Evolutionary conservation across 768 basidiomycete genomes (phyloP).

Genomic region (Lentinula edodes): DNA sequence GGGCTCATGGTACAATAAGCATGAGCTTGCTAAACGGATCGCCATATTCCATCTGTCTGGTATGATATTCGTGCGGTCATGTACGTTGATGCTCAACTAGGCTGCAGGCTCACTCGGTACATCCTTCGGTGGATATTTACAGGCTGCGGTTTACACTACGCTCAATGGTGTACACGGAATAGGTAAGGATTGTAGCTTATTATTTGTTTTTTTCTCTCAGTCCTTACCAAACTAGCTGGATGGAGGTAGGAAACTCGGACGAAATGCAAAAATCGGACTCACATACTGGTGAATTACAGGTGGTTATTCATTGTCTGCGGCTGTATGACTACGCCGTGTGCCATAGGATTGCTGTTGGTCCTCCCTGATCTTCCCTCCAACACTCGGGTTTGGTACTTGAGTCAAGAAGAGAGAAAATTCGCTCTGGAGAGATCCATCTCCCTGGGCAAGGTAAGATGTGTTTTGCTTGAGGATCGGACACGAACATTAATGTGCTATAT

Average conservation of each 20-base stretch:
- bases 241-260: constrained; percentile 13
- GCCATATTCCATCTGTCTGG: constrained; percentile 20
- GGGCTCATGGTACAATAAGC: constrained; percentile 21
- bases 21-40: constrained; percentile 18
- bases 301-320: constrained; percentile 22
- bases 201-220: neutral
- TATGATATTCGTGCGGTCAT: neutral
- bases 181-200: neutral
- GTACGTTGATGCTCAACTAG: neutral
- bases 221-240: constrained; percentile 8
- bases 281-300: neutral
- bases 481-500: no score
- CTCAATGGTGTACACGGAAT: constrained; percentile 16
- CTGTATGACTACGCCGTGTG: constrained; percentile 20
- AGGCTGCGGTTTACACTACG: constrained; percentile 18
- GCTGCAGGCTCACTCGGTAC: constrained; percentile 17
- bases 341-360: constrained; percentile 11
- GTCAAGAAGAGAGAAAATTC: constrained; percentile 16
- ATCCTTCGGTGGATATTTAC: constrained; percentile 19
- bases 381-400: constrained; percentile 19
- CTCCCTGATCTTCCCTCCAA: constrained; percentile 20
- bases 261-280: neutral
- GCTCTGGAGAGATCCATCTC: constrained; percentile 15
- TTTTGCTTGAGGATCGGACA: neutral
- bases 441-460: constrained; percentile 11